Evolutionary conservation across 176 grass and related monocot species (phyloP).

Genomic region (Pontederia crassipes): DNA sequence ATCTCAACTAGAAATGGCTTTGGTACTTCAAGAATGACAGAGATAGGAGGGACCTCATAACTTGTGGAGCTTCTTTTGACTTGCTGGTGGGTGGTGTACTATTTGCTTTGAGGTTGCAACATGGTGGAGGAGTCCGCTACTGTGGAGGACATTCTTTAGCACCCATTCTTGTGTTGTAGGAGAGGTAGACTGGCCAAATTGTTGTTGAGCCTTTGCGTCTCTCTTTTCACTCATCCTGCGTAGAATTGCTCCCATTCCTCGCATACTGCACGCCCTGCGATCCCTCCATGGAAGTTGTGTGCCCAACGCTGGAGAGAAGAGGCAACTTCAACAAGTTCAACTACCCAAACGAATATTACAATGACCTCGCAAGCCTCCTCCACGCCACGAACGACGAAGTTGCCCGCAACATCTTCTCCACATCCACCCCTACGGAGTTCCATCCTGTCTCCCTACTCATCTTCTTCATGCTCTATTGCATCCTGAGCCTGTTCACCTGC

Average conservation of each 20-base stretch:
- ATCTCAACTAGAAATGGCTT: constrained; percentile 48
- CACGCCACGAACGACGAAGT: constrained; percentile 88
- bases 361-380: constrained; percentile 81
- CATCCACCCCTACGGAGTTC: constrained; percentile 61
- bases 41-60: constrained; percentile 86
- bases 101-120: constrained; percentile 78
- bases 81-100: constrained; percentile 77
- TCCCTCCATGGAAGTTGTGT: constrained; percentile 18
- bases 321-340: constrained; percentile 99
- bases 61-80: constrained; percentile 64
- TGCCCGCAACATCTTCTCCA: constrained; percentile 87
- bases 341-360: constrained; percentile 67
- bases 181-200: constrained; percentile 57
- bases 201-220: constrained; percentile 43
- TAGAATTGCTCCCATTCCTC: constrained; percentile 63
- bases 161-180: constrained; percentile 28
- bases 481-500: constrained; percentile 83
- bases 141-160: constrained; percentile 90
- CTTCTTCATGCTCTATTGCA: constrained; percentile 70
- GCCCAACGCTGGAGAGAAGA: constrained; percentile 42
- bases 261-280: constrained; percentile 69
- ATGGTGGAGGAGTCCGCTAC: constrained; percentile 85
- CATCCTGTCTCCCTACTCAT: constrained; percentile 55
- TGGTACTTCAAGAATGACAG: constrained; percentile 79
- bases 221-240: constrained; percentile 51